These are phyloP conservation scores for Trichoderma sp. DNA, from an alignment of 2,329 filamentous ascomycete species.

Conservation along the genomic window DNA sequence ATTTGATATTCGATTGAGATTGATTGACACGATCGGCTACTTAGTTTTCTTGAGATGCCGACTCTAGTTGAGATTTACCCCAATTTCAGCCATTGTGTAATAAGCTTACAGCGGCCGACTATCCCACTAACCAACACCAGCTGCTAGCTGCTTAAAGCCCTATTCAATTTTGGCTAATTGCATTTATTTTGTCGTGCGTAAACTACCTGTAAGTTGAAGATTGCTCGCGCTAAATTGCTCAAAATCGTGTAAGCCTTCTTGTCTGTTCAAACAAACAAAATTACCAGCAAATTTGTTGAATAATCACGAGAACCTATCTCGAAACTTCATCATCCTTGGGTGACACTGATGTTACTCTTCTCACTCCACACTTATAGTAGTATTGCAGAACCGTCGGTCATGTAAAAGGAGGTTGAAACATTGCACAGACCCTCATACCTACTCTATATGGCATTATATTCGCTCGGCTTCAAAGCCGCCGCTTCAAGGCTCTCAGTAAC, in stretches of 20 bases:
- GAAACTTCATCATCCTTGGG: not conserved
- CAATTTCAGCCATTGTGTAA: not conserved
- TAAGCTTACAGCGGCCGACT: not conserved
- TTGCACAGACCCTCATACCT: conserved; percentile 24
- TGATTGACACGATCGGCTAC: not conserved
- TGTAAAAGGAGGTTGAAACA: not conserved
- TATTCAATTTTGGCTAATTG: conserved; percentile 6
- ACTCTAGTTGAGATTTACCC: not conserved
- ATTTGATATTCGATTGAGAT: not conserved
- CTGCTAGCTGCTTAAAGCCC: not conserved
- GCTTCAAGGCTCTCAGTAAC: conserved; percentile 40
- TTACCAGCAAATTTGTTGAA: not conserved
- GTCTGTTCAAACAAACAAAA: not conserved
- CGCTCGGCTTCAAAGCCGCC: conserved; percentile 46
- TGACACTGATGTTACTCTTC: not conserved
- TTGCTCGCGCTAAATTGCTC: not conserved
- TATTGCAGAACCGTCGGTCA: not conserved
- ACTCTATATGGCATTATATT: conserved; percentile 40
- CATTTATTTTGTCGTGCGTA: not conserved
- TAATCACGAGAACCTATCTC: not conserved
- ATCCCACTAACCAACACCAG: not conserved
- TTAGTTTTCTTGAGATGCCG: not conserved
- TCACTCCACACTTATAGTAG: not conserved
- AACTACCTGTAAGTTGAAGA: not conserved
- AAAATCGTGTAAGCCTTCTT: not conserved